Evolutionary conservation across 192 early-diverging fungal genomes (phyloP), one percentile per base, ranked within the genome.

Genomic region (Backusella macrospora): DNA sequence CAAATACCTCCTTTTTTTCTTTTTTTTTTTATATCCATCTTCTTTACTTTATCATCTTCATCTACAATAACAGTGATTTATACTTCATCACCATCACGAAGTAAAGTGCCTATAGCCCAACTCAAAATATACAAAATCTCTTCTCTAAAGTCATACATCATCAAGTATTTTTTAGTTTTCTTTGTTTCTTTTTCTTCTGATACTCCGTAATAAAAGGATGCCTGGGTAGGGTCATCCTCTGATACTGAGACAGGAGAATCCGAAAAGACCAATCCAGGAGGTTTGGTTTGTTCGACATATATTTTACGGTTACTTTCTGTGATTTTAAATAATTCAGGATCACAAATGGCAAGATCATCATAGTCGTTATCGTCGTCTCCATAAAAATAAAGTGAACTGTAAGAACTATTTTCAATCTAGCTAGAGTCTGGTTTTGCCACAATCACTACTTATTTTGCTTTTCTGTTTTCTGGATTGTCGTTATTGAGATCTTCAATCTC

Each of bases 51-150:
- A 21, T 80, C 71, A 38, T 86, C 83, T 23, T 78, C 78, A 47
- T 78, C 76, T 1, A 86, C 72, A 26, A 86, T 78, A 21, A 76
- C 81, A 14, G 79, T 80, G 0, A 86, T 73, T 59, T 86, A 80
- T 62, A 86, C 21, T 38, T 79, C 81, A 52, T 86, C 85, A 12
- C 83, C 83, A 49, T 75, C 84, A 26, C 85, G 79, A 14, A 86
- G 80, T 18, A 86, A 74, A 1, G 85, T 84, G 2, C 79, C 80
- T 62, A 84, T 82, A 4, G 85, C 79, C 83, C 83, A 86, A 37
- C 84, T 77, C 42, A 82, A 81, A 3, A 83, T 83, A 77, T 84
- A 80, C 70, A 80, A 76, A 71, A 81, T 84, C 70, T 82, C 81
- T 18, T 81, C 81, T 21, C 81, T 77, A 55, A 84, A 78, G 72